Evolutionary conservation across 1,284 basidiomycete genomes (phyloP), one percentile per base, ranked within the genome.

Genomic region (Earliella scabrosa): DNA sequence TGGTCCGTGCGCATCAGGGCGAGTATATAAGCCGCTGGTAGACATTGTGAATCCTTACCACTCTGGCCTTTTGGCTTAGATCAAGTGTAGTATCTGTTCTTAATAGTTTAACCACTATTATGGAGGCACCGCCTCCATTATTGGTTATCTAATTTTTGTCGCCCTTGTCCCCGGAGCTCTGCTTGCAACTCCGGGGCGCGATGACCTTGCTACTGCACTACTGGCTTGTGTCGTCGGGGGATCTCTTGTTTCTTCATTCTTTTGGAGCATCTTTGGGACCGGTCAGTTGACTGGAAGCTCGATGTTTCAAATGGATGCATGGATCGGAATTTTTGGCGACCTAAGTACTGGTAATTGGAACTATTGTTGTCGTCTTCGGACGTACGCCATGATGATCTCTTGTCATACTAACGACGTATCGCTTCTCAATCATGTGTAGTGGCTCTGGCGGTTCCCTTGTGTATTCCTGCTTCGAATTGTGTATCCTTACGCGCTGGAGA

Each of bases 71-170:
- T 91, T 90, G 90, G 90, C 88, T 92, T 93, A 90, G 90, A 92
- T 91, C 90, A 93, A 92, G 90, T 93, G 90, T 93, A 92, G 91
- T 92, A 92, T 90, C 87, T 90, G 87, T 90, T 89, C 87, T 90
- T 89, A 86, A 86, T 85, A 85, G 84, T 84, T 85, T 85, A 86
- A 85, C 82, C 82, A 83, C 83, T 86, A 85, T 85, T 85, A 85
- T 76, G 74, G 68, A 67, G 74, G 71, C 66, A 67, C 66, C 61
- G 63, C 64, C 64, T 56, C 57, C 63, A 67, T 67, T 65, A 52
- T 67, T 67, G 66, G 66, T 68, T 67, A 68, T 68, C 61, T 63
- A 58, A 63, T 63, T 63, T 63, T 63, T 63, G 61, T 54, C 56
- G 61, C 61, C 61, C 61, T 57, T 60, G 61, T 56, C 44, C 59